A percentile compares a stretch with the other conserved stretches of the same genome.
phyloP scores from a whole-genome alignment of 345 rosid genomes.

The Mallotus nudiflorus region DNA sequence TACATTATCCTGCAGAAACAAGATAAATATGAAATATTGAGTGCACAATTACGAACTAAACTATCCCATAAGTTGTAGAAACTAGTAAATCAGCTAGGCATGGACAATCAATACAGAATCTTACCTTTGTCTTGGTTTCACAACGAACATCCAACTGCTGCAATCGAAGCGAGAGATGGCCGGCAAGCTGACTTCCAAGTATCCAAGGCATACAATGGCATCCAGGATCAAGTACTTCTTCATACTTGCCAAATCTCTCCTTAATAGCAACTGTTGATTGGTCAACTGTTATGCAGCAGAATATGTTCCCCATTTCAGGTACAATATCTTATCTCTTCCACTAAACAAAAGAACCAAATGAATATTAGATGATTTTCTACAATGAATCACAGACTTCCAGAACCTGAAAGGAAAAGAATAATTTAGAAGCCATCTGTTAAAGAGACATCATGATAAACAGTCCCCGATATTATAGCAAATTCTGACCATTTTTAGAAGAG shows the following conservation, averaged over 20 bases:
- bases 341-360: background rate
- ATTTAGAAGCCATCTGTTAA: too few species aligned
- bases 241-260: slow-evolving; percentile 22
- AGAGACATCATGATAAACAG: too few species aligned
- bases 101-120: background rate
- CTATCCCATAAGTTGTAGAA: too few species aligned
- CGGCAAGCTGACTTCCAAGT: slow-evolving; percentile 17
- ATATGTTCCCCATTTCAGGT: slow-evolving; percentile 13
- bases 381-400: too few species aligned
- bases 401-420: too few species aligned
- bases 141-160: slow-evolving; percentile 30
- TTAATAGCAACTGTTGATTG: slow-evolving; percentile 24
- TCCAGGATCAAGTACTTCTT: slow-evolving; percentile 18
- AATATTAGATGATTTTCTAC: too few species aligned
- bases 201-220: slow-evolving; percentile 28
- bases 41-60: background rate
- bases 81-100: too few species aligned
- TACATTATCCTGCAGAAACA: slow-evolving; percentile 20
- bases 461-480: too few species aligned
- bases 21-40: background rate
- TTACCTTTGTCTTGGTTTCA: slow-evolving; percentile 21
- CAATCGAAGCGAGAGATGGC: slow-evolving; percentile 18
- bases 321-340: background rate
- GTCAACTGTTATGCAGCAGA: slow-evolving; percentile 18
- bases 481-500: too few species aligned